phyloP scores from a whole-genome alignment of 345 rosid genomes.

The sweet orange (Citrus sinensis) region DNA sequence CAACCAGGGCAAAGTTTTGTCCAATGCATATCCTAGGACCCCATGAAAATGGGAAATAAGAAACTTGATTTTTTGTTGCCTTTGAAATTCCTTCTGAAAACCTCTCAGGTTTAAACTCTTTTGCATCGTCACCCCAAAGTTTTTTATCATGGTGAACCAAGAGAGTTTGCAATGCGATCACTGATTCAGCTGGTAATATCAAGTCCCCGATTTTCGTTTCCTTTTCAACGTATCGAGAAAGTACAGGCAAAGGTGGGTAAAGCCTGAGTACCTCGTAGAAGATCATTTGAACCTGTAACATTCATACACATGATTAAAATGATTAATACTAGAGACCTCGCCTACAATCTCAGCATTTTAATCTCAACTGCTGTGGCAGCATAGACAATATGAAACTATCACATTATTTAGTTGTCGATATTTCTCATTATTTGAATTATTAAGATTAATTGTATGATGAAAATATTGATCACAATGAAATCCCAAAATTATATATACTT shows the following conservation, averaged over 20 bases:
- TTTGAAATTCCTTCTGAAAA: constrained; percentile 35
- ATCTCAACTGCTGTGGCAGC: too few relatives aligned
- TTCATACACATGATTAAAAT: not conserved
- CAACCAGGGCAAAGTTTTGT: constrained; percentile 21
- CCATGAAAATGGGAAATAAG: constrained; percentile 26
- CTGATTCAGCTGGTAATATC: constrained; percentile 10
- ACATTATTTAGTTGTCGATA: too few relatives aligned
- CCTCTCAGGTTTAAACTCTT: constrained; percentile 31
- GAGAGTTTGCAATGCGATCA: too few relatives aligned
- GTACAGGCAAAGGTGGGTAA: constrained; percentile 14
- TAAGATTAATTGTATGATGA: too few relatives aligned
- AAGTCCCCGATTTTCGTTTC: constrained; percentile 25
- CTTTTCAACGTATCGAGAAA: not conserved
- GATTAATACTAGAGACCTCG: too few relatives aligned
- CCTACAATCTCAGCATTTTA: too few relatives aligned
- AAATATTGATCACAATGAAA: not conserved
- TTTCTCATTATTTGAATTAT: too few relatives aligned
- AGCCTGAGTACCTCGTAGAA: constrained; percentile 23
- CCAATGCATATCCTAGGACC: constrained; percentile 33
- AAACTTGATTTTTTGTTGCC: constrained; percentile 18
- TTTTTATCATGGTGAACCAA: constrained; percentile 27
- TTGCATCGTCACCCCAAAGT: constrained; percentile 37
- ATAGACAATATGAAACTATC: too few relatives aligned
- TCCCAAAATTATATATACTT: not conserved
- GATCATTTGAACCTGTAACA: constrained; percentile 14